These are phyloP conservation scores for Hamamelis virginiana DNA, from an alignment of 164 flowering plant species.

Conservation along the genomic window DNA sequence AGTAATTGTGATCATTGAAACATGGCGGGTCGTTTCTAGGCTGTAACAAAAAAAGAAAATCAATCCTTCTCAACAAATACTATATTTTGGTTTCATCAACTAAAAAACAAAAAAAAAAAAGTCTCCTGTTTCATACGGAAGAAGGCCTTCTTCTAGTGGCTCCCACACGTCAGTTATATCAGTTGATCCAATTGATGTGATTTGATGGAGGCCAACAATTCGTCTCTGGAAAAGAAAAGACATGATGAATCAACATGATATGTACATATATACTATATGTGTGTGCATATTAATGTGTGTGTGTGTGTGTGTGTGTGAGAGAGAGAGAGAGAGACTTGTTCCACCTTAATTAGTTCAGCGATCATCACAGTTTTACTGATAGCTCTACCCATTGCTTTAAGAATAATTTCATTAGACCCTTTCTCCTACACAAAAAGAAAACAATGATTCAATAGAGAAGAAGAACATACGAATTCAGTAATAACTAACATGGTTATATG, in stretches of 20 bases:
- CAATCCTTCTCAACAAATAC: neutral
- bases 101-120: neutral
- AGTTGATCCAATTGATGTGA: conserved; percentile 56
- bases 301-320: no score
- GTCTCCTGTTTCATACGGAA: conserved; percentile 40
- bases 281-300: conserved; percentile 2
- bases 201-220: conserved; percentile 67
- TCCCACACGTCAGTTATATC: conserved; percentile 72
- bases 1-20: conserved; percentile 61
- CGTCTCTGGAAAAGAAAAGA: conserved; percentile 43
- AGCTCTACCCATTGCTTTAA: conserved; percentile 73
- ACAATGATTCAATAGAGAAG: neutral
- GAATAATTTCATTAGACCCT: conserved; percentile 51
- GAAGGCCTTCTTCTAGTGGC: conserved; percentile 79
- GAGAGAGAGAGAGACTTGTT: neutral
- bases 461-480: neutral
- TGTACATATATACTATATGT: neutral
- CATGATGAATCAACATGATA: neutral
- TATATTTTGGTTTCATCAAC: neutral
- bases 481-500: neutral
- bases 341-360: conserved; percentile 58
- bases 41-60: conserved; percentile 25
- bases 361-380: conserved; percentile 73
- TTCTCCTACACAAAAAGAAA: conserved; percentile 41
- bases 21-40: conserved; percentile 65